phyloP scores from a whole-genome alignment of 169 alveolate genomes.

The Prorocentrum cordatum region DNA sequence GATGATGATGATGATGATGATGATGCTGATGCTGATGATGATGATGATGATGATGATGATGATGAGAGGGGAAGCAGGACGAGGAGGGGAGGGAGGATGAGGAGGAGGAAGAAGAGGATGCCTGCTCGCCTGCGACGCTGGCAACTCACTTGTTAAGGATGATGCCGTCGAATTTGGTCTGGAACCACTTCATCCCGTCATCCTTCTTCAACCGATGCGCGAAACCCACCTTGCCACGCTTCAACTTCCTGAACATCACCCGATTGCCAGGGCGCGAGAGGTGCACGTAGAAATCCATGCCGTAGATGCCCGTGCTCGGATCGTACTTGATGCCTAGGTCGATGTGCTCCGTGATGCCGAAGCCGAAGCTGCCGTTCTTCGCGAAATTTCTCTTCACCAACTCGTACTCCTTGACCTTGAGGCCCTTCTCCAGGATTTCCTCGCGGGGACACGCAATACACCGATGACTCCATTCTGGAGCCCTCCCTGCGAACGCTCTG shows the following conservation, averaged over 20 bases:
- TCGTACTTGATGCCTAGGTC: conserved; percentile 99
- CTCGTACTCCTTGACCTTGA: conserved; percentile 99
- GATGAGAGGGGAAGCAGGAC: too few species aligned
- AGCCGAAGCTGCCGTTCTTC: conserved; percentile 98
- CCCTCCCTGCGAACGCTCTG: too few species aligned
- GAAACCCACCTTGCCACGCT: conserved; percentile 87
- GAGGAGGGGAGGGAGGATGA: too few species aligned
- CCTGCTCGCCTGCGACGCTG: too few species aligned
- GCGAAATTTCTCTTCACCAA: conserved; percentile 93
- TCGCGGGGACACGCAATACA: too few species aligned
- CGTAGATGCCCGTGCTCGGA: conserved; percentile 98
- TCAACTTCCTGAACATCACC: conserved; percentile 89
- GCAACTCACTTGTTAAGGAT: too few species aligned
- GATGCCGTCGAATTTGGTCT: conserved; percentile 95
- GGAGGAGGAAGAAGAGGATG: too few species aligned
- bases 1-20: too few species aligned
- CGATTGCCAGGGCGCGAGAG: conserved; percentile 98
- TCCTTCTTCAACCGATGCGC: conserved; percentile 93
- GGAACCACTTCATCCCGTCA: conserved; percentile 81
- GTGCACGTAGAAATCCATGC: conserved; percentile 99
- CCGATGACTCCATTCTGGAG: too few species aligned
- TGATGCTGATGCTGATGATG: too few species aligned
- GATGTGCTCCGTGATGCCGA: conserved; percentile 99
- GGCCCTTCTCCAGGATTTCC: conserved; percentile 96
- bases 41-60: too few species aligned